Evolutionary conservation across 352 stramenopile genomes (phyloP).

Genomic region (Phytopythium helicoides): DNA sequence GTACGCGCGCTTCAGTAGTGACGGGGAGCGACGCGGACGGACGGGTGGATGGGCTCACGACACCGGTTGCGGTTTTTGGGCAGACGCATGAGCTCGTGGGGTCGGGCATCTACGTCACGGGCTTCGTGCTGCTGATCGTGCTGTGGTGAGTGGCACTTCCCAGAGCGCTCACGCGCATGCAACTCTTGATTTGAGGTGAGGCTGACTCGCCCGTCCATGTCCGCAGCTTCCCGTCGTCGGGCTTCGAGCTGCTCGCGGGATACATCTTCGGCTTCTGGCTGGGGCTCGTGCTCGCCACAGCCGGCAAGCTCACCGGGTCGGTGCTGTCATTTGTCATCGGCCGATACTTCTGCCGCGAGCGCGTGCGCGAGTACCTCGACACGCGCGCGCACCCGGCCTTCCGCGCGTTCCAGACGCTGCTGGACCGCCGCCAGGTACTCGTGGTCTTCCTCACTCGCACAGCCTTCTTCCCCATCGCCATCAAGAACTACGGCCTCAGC

Average conservation of each 20-base stretch:
- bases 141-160: conserved; percentile 25
- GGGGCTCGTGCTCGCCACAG: conserved; percentile 52
- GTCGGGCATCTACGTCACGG: conserved; percentile 35
- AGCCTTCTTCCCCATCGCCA: conserved; percentile 80
- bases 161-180: no score
- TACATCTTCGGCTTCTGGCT: conserved; percentile 83
- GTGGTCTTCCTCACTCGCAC: conserved; percentile 79
- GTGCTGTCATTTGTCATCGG: conserved; percentile 69
- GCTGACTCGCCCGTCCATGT: no score
- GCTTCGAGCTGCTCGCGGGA: conserved; percentile 72
- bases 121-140: conserved; percentile 50
- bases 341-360: conserved; percentile 55
- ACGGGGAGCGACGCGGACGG: no score
- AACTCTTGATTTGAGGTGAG: no score
- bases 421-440: conserved; percentile 60
- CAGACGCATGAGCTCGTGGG: conserved; percentile 39
- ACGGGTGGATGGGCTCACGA: no score
- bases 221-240: conserved; percentile 64
- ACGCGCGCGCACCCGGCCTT: conserved; percentile 61
- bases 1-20: no score
- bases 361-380: conserved; percentile 69
- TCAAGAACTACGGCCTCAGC: conserved; percentile 87
- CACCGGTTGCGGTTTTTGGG: no score
- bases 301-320: conserved; percentile 67
- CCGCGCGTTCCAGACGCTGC: conserved; percentile 59